Base-by-base conservation (phyloP, 2,329 filamentous ascomycete genomes). In the Trichothecium roseum region DNA sequence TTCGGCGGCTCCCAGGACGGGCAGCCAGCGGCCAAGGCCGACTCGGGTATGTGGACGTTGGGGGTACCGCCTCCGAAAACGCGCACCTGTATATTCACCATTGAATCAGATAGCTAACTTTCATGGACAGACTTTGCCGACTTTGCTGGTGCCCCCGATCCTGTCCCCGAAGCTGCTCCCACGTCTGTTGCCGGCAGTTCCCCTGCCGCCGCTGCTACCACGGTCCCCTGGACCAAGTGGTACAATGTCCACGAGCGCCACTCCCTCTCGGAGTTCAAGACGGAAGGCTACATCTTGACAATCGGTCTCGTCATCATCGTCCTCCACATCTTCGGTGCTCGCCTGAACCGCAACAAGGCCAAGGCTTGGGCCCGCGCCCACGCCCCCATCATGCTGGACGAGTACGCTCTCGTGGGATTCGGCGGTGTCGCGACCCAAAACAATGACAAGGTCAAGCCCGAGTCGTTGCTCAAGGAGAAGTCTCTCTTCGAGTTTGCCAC, bases 161-260 rank as follows among this genome's bases (percentile, higher is more conserved):
- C 84, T 38, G 59, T 66, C 17, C 72, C 71, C 38, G 62, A 72
- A 40, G 56, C 65, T 33, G 57, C 60, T 32, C 60, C 66, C 30
- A 61, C 61, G 39, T 60, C 66, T 40, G 60, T 68, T 43, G 59
- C 68, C 38, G 57, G 69, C 40, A 60, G 57, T 26, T 57, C 61
- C 33, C 54, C 64, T 20, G 54, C 60, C 14, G 68, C 71, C 40
- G 66, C 64, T 30, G 57, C 62, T 32, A 67, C 69, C 30, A 60
- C 56, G 30, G 64, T 68, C 18, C 83, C 84, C 12, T 95, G 82
- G 60, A 94, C 87, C 35, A 86, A 85, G 68, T 98, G 91, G 91
- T 98, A 96, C 66, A 86, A 87, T 38, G 69, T 96, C 42, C 91
- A 94, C 72, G 88, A 96, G 72, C 86, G 91, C 52, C 79, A 88